Evolutionary conservation across 163 green algal species (phyloP).

Genomic region (Scenedesmus sp.): DNA sequence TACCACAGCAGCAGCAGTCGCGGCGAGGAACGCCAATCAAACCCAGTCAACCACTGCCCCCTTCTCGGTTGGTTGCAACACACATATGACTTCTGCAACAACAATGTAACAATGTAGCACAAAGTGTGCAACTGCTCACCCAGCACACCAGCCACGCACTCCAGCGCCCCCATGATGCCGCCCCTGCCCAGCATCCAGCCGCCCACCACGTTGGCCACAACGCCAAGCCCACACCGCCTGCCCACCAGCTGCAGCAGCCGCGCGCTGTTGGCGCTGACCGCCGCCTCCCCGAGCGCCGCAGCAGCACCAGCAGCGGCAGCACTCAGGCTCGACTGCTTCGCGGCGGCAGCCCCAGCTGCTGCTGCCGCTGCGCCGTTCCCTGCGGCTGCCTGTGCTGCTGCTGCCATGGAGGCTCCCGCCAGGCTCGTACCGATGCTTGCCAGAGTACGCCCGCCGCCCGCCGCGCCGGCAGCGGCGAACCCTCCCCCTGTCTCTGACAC

Average conservation of each 20-base stretch:
- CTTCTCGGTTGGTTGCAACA: too few species aligned
- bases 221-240: not conserved
- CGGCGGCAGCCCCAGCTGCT: not conserved
- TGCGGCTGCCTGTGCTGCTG: not conserved
- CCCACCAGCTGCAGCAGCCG: constrained; percentile 12
- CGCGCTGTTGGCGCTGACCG: not conserved
- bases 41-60: too few species aligned
- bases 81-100: not conserved
- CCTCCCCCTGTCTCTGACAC: not conserved
- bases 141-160: constrained; percentile 52
- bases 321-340: not conserved
- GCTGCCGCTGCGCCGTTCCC: not conserved
- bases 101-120: not conserved
- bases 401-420: not conserved
- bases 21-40: not conserved
- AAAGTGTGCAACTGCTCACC: constrained; percentile 11
- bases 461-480: not conserved
- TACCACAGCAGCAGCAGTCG: not conserved
- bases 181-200: constrained; percentile 29
- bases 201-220: not conserved
- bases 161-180: constrained; percentile 8
- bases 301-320: constrained; percentile 23
- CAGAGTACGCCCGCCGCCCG: not conserved
- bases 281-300: constrained; percentile 36
- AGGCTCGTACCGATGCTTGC: not conserved